Evolutionary conservation across 805 yeast genomes (phyloP).

Genomic region (Myxozyma lipomycoides): DNA sequence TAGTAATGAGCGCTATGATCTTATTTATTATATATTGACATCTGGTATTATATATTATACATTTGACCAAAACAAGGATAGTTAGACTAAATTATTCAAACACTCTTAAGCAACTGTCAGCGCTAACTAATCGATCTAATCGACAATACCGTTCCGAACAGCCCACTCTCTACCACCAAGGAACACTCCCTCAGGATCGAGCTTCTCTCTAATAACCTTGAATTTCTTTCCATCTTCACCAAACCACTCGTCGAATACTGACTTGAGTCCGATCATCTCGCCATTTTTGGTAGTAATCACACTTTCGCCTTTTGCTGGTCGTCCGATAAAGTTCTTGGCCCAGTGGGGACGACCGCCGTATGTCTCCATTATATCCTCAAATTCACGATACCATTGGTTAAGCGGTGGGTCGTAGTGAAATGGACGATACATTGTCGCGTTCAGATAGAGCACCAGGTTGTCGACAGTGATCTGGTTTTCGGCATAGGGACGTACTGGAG

Average conservation of each 20-base stretch:
- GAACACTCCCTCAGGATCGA: conserved; percentile 81
- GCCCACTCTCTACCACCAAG: conserved; percentile 78
- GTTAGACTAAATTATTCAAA: too few species aligned
- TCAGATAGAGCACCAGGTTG: conserved; percentile 79
- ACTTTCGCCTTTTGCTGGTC: conserved; percentile 39
- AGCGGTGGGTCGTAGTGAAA: conserved; percentile 70
- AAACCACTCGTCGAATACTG: conserved; percentile 70
- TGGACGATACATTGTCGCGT: conserved; percentile 97
- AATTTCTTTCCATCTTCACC: conserved; percentile 63
- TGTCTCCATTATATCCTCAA: conserved; percentile 70
- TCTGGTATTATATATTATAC: too few species aligned
- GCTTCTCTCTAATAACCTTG: conserved; percentile 58
- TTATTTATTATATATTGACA: too few species aligned
- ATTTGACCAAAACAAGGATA: too few species aligned
- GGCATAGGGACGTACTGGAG: conserved; percentile 60
- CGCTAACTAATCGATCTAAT: too few species aligned
- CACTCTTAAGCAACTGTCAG: too few species aligned
- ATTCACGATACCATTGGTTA: conserved; percentile 70
- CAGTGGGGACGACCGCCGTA: conserved; percentile 96
- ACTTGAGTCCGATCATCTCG: conserved; percentile 76
- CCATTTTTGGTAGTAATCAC: conserved; percentile 44
- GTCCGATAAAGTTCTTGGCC: conserved; percentile 94
- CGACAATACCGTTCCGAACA: conserved; percentile 59
- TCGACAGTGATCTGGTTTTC: conserved; percentile 57
- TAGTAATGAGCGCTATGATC: too few species aligned